Evolutionary conservation across 192 early-diverging fungal species (phyloP).

Genomic region (Jimgerdemannia lactiflua): DNA sequence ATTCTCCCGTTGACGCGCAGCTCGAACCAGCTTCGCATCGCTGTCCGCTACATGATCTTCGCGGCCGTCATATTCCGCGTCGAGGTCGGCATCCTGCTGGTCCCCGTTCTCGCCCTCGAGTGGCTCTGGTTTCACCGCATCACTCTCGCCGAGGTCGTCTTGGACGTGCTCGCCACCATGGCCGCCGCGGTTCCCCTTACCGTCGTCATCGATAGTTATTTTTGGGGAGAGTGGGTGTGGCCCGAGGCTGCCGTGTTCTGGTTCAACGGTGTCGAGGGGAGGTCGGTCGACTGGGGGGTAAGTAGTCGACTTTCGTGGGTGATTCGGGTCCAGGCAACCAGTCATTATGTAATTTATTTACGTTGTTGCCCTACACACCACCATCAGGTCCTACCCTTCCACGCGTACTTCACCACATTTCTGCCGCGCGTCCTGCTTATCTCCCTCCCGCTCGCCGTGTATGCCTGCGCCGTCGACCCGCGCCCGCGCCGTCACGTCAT

Average conservation of each 20-base stretch:
- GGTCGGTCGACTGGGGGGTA: constrained; percentile 63
- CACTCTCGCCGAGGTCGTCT: constrained; percentile 15
- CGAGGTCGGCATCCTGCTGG: constrained; percentile 43
- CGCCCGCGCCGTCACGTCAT: constrained; percentile 49
- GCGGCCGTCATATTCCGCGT: constrained; percentile 51
- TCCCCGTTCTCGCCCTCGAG: constrained; percentile 37
- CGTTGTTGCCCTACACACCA: too few relatives aligned
- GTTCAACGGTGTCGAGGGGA: constrained; percentile 73
- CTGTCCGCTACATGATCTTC: constrained; percentile 42
- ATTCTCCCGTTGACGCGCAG: constrained; percentile 8
- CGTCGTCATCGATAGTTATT: constrained; percentile 66
- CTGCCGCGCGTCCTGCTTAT: constrained; percentile 73
- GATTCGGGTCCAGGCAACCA: too few relatives aligned
- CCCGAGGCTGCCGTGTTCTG: constrained; percentile 72
- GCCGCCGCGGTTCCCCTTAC: constrained; percentile 36
- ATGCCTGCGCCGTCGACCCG: constrained; percentile 36
- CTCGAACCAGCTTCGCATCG: constrained; percentile 12
- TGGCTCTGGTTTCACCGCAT: constrained; percentile 20
- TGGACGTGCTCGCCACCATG: constrained; percentile 21
- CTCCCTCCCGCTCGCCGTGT: constrained; percentile 57
- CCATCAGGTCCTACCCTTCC: constrained; percentile 51
- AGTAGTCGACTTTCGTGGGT: too few relatives aligned
- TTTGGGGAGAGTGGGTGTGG: constrained; percentile 67
- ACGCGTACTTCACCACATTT: constrained; percentile 69
- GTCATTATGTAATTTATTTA: too few relatives aligned